Percentiles rank a stretch among this genome's conserved stretches.
Evolutionary conservation across 768 basidiomycete species (phyloP).

Genomic region (Pholiota conissans): DNA sequence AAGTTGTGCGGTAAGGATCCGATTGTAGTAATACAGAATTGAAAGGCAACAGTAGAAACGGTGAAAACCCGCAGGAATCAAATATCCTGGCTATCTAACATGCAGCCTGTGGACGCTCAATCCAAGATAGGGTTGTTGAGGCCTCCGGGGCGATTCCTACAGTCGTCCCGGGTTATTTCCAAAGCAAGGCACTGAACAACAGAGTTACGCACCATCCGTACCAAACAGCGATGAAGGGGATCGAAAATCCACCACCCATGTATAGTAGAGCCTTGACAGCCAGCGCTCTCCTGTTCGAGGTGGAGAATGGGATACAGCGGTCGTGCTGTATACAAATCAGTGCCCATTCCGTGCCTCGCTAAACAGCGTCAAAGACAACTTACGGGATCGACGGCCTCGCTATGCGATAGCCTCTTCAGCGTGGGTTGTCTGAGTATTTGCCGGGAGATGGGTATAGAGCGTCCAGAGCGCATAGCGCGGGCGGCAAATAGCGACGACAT

Average conservation of each 20-base stretch:
- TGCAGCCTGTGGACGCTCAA: no score
- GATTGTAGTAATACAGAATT: no score
- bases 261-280: slow-evolving; percentile 22
- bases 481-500: not conserved
- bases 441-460: not conserved
- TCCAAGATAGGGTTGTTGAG: not conserved
- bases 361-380: no score
- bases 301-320: slow-evolving; percentile 22
- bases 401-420: slow-evolving; percentile 7
- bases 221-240: slow-evolving; percentile 30
- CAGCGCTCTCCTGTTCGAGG: slow-evolving; percentile 22
- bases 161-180: not conserved
- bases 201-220: slow-evolving; percentile 16
- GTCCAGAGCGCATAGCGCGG: not conserved
- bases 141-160: slow-evolving; percentile 5
- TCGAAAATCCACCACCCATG: slow-evolving; percentile 25
- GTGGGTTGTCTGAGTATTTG: slow-evolving; percentile 3
- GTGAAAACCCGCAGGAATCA: no score
- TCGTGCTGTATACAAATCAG: slow-evolving; percentile 13
- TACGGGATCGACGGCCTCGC: slow-evolving; percentile 3
- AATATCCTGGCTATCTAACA: no score
- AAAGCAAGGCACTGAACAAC: no score
- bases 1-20: no score
- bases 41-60: no score
- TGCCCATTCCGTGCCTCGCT: no score